These are phyloP conservation scores for Rubia peregrina DNA, from an alignment of 305 asterid species.

Conservation along the genomic window DNA sequence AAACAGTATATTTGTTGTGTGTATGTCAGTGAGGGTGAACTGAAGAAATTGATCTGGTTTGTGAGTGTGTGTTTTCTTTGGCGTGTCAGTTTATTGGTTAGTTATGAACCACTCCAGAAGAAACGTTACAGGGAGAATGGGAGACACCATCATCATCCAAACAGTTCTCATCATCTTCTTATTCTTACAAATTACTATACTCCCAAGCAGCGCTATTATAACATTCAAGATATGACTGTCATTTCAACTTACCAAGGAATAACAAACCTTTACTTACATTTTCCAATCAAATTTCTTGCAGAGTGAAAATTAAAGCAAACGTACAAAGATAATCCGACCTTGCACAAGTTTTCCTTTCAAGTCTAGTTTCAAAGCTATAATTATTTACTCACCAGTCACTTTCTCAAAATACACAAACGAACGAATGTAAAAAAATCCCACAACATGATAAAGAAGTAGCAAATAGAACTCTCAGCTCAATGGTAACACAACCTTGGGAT, in stretches of 20 bases:
- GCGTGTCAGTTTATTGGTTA: neutral
- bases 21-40: neutral
- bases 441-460: no score
- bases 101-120: neutral
- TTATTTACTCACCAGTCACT: no score
- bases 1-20: neutral
- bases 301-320: neutral
- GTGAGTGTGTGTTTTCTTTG: neutral
- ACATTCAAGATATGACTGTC: neutral
- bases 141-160: no score
- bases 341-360: neutral
- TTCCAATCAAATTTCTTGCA: neutral
- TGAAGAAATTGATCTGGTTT: neutral
- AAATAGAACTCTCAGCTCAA: no score
- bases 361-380: no score
- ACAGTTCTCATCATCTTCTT: conserved; percentile 52
- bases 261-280: neutral
- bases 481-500: no score
- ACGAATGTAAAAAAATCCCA: no score
- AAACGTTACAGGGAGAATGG: neutral
- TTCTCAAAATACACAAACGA: no score
- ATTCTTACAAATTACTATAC: conserved; percentile 21
- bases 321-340: neutral
- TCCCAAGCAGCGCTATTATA: neutral
- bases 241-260: neutral